These are phyloP conservation scores for Viola odorata DNA, from an alignment of 345 rosid genomes.

Conservation along the genomic window DNA sequence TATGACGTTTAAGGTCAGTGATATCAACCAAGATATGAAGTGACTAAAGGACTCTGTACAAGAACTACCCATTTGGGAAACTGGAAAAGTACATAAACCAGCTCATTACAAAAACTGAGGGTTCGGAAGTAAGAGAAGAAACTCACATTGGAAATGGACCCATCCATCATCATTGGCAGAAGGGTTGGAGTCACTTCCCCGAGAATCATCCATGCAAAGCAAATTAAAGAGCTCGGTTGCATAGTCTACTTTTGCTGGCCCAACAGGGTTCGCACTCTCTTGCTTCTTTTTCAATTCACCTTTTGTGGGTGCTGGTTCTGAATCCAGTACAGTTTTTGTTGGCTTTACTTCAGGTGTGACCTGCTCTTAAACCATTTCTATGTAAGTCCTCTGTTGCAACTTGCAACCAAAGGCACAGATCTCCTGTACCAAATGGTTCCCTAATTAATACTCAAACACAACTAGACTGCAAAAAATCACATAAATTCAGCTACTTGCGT, in stretches of 20 bases:
- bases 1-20: conserved; percentile 8
- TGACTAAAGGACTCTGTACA: neutral
- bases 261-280: conserved; percentile 14
- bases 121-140: conserved; percentile 3
- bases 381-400: neutral
- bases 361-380: conserved; percentile 21
- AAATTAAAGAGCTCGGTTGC: conserved; percentile 61
- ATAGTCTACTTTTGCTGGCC: conserved; percentile 47
- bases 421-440: neutral
- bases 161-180: conserved; percentile 12
- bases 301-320: conserved; percentile 23
- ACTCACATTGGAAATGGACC: conserved; percentile 24
- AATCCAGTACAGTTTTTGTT: conserved; percentile 22
- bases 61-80: neutral
- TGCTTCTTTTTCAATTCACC: conserved; percentile 27
- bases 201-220: conserved; percentile 45
- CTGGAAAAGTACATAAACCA: neutral
- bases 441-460: neutral
- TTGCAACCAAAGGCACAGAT: neutral
- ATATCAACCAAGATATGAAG: conserved; percentile 4
- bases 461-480: too few species aligned
- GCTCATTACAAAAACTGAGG: neutral
- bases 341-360: conserved; percentile 22
- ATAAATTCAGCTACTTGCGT: neutral
- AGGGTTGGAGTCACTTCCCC: conserved; percentile 21